Conservation (phyloP, 805 yeast species). For the Zygosaccharomyces gambellarensis region DNA sequence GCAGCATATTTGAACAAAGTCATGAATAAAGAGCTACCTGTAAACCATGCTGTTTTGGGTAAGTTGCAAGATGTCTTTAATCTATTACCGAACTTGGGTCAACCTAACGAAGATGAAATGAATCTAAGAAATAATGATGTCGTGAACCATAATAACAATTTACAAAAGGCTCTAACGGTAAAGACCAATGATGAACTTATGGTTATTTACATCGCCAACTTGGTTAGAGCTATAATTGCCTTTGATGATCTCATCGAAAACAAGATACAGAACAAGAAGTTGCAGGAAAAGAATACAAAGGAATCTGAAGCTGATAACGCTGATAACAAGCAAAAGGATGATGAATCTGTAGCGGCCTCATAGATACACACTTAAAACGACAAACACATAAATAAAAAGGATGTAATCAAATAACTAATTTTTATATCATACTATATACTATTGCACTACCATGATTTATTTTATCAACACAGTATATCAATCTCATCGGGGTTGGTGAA, state of each 20-base stretch:
- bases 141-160: constrained; percentile 41
- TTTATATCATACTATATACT: not conserved
- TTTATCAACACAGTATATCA: not conserved
- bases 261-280: constrained; percentile 74
- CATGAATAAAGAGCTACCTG: constrained; percentile 64
- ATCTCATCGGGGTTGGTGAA: constrained; percentile 1
- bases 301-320: constrained; percentile 38
- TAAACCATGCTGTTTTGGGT: constrained; percentile 86
- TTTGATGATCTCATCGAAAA: constrained; percentile 96
- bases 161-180: constrained; percentile 77
- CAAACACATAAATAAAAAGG: not conserved
- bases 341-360: constrained; percentile 10
- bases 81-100: constrained; percentile 72
- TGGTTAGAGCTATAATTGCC: constrained; percentile 91
- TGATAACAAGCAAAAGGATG: constrained; percentile 33
- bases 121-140: constrained; percentile 25
- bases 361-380: not conserved
- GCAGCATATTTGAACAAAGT: constrained; percentile 74
- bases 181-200: constrained; percentile 95
- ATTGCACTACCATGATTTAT: not conserved
- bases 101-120: constrained; percentile 35
- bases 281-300: constrained; percentile 34
- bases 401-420: not conserved
- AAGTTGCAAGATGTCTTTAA: constrained; percentile 93
- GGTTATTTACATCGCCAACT: constrained; percentile 83